These are phyloP conservation scores for Candida pini DNA, from an alignment of 805 yeast genomes.

Conservation along the genomic window DNA sequence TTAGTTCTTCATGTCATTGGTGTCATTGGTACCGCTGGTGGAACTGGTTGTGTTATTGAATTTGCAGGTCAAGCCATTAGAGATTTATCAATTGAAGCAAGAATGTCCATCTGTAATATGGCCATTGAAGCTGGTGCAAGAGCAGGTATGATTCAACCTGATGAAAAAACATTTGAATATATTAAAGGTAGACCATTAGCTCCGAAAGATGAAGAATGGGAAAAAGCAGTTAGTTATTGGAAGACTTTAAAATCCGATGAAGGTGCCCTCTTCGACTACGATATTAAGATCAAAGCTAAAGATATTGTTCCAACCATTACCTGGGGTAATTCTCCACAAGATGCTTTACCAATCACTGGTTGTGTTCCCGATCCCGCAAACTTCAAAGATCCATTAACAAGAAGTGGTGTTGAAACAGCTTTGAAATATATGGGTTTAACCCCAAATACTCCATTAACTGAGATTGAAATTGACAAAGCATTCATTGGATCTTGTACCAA, in stretches of 20 bases:
- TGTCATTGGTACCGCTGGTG: constrained; percentile 98
- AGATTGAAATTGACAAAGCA: constrained; percentile 82
- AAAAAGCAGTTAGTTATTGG: constrained; percentile 91
- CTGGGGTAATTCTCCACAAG: constrained; percentile 99
- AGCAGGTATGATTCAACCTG: constrained; percentile 99
- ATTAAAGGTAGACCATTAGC: constrained; percentile 92
- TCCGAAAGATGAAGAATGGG: constrained; percentile 93
- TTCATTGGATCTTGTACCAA: constrained; percentile 98
- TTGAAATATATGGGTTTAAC: constrained; percentile 85
- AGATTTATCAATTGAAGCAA: constrained; percentile 88
- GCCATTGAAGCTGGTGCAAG: constrained; percentile 99
- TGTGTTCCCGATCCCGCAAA: constrained; percentile 85
- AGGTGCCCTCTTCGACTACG: constrained; percentile 85
- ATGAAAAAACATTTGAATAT: constrained; percentile 80
- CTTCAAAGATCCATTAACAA: constrained; percentile 65
- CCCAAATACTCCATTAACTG: constrained; percentile 73
- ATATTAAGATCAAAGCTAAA: constrained; percentile 69
- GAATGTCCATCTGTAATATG: constrained; percentile 99
- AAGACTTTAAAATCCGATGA: constrained; percentile 79
- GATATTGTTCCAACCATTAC: constrained; percentile 95
- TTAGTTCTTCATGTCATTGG: constrained; percentile 92
- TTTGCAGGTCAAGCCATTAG: constrained; percentile 95
- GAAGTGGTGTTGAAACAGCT: constrained; percentile 86
- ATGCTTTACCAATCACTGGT: constrained; percentile 91
- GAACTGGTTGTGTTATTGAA: constrained; percentile 95